phyloP scores from a whole-genome alignment of 306 rosid species.

The Medicago lupulina region DNA sequence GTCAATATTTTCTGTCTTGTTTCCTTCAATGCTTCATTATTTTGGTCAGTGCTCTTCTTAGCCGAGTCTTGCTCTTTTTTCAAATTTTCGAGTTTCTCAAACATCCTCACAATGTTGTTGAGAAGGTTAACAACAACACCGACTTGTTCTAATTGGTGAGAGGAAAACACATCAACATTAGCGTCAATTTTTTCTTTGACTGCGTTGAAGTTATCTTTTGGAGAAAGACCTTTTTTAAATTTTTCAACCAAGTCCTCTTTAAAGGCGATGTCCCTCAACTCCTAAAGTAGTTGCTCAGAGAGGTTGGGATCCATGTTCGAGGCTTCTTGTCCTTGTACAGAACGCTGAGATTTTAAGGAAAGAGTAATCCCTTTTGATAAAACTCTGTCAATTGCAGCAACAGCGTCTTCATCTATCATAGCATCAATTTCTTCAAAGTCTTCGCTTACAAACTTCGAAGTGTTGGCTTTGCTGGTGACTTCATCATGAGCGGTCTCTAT shows the following conservation, averaged over 20 bases:
- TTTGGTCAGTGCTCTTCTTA: neutral
- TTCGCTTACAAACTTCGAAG: neutral
- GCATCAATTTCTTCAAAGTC: neutral
- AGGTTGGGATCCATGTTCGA: neutral
- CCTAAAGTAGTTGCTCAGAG: neutral
- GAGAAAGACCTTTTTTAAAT: neutral
- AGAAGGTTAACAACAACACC: neutral
- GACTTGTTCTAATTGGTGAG: neutral
- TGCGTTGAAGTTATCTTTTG: neutral
- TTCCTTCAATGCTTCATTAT: neutral
- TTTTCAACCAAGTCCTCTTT: neutral
- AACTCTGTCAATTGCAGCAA: constrained; percentile 1
- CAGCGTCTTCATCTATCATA: neutral
- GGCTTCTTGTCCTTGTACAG: neutral
- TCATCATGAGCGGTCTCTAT: neutral
- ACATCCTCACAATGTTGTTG: neutral
- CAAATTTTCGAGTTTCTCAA: neutral
- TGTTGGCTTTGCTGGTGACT: neutral
- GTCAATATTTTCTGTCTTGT: neutral
- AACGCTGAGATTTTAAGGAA: neutral
- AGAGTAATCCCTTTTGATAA: neutral
- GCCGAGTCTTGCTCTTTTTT: neutral
- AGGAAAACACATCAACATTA: neutral
- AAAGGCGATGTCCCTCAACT: neutral
- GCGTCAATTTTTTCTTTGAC: neutral